Evolutionary conservation across 2,329 filamentous ascomycete species (phyloP).

Genomic region (Cladosporium sphaerospermum): DNA sequence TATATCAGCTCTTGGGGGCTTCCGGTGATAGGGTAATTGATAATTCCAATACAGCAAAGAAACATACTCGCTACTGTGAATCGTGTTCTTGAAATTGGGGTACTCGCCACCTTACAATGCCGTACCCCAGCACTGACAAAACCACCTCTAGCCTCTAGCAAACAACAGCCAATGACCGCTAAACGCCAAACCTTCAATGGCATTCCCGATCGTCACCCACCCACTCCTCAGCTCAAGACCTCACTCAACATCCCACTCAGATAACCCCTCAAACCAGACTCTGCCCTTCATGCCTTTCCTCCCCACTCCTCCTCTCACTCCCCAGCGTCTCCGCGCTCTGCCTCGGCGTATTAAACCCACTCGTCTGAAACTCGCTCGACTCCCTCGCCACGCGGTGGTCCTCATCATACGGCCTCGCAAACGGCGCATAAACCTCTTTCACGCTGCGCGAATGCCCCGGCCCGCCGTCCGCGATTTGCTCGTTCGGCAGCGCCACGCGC

Average conservation of each 20-base stretch:
- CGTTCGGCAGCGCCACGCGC: conserved; percentile 1
- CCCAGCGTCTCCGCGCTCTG: conserved; percentile 4
- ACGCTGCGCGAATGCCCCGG: not conserved
- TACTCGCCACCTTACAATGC: too few relatives aligned
- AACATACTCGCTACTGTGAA: too few relatives aligned
- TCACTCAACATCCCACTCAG: not conserved
- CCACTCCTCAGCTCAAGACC: not conserved
- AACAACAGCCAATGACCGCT: too few relatives aligned
- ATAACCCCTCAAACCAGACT: not conserved
- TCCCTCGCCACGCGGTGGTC: not conserved
- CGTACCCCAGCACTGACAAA: too few relatives aligned
- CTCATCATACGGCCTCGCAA: not conserved
- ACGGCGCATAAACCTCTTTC: conserved; percentile 1
- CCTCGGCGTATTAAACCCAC: conserved; percentile 8
- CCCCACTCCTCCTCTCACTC: not conserved
- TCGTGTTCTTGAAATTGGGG: too few relatives aligned
- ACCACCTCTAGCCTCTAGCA: too few relatives aligned
- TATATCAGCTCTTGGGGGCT: too few relatives aligned
- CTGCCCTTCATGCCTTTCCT: not conserved
- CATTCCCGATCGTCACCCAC: too few relatives aligned
- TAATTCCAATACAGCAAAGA: too few relatives aligned
- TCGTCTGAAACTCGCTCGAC: conserved; percentile 9
- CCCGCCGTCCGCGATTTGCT: not conserved
- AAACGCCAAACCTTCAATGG: too few relatives aligned
- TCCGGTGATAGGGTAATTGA: too few relatives aligned